Evolutionary conservation across 129 eudicot species (phyloP), one percentile per base, ranked within the genome.

Genomic region (Gnaphalium uliginosum): DNA sequence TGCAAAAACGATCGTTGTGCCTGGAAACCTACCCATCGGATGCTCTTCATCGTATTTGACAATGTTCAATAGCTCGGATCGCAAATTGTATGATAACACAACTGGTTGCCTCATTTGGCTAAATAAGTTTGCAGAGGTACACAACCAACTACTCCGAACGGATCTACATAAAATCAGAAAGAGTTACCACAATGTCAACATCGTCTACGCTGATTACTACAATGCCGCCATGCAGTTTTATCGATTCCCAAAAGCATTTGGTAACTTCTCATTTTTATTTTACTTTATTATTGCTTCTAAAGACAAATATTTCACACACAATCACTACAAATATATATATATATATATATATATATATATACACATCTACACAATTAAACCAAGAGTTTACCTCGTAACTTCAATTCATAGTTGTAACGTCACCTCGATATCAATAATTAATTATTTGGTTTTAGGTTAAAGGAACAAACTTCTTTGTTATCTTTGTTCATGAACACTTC

Each of bases 191-290:
- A 56, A 79, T 35, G 86, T 68, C 64, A 76, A 8, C 58, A 79
- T 87, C 46, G 61, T 80, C 21, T 85, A 87, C 8, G 89, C 85
- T 1, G 87, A 87, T 63, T 84, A 87, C 66, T 85, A 85, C 81
- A 74, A 80, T 19, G 87, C 84, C 18, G 89, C 87, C 2, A 37
- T 71, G 79, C 59, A 37, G 62, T 43, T 87, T 26, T 87, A 67
- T 25, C 64, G 26, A 6, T 73, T 77, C 21, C 92, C 92, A 22
- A 6, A 35, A 0, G 41, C 72, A 66, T 82, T 24, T 46, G 91
- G 92, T 87, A 84, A 37, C 43, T 7, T 37, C 43, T 37, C 43
- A 37, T 37, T 37, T 37, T 37, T 37, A 1, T 37, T 37, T 1
- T 37, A 37, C 11, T 8, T 7, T 33, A 6, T 30, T 30, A 0